Evolutionary conservation across 192 early-diverging fungal species (phyloP), one percentile per base, ranked within the genome.

Genomic region (Phycomyces nitens): DNA sequence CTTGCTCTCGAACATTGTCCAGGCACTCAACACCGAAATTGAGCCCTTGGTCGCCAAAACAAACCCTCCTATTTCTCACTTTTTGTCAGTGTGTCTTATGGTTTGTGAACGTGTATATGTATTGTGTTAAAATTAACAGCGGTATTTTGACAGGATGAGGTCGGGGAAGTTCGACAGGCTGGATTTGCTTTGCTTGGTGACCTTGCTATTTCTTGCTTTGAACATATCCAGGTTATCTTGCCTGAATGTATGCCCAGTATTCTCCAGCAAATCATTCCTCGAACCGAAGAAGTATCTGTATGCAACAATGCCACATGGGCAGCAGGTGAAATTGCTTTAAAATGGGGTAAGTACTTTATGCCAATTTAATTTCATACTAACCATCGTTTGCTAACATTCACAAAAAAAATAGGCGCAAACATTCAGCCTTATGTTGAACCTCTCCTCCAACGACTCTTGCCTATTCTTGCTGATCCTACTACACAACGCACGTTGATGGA

Each of bases 301-400:
- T 94, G 91, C 79, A 99, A 99, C 74, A 99, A 99, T 66, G 98
- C 96, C 12, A 85, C 93, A 20, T 99, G 98, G 98, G 90, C 96
- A 16, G 90, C 87, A 16, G 98, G 96, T 55, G 98, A 99, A 84
- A 92, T 99, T 73, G 89, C 95, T 22, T 72, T 98, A 21, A 87
- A 97, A 79, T 81, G 77, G 14, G 89, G 81, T 77, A 39, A 43
- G 71, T 53, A 42, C 23, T 21, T 43, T 15, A 77, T 43, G 51
- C 68, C 72, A 65, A 29, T 43, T 34, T 21, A 23, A 34, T 51
- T 6, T 27, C 14, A 29, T 4, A 47, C 15, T 62, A 15, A 27
- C 24, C 47, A n/a, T n/a, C 53, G n/a, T 15, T 27, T 10, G 15
- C 24, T 9, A 50, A 16, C 21, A 16, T 14, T 15, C 47, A 27